Evolutionary conservation across 768 basidiomycete genomes (phyloP).

Genomic region (Pulveroboletus frians): DNA sequence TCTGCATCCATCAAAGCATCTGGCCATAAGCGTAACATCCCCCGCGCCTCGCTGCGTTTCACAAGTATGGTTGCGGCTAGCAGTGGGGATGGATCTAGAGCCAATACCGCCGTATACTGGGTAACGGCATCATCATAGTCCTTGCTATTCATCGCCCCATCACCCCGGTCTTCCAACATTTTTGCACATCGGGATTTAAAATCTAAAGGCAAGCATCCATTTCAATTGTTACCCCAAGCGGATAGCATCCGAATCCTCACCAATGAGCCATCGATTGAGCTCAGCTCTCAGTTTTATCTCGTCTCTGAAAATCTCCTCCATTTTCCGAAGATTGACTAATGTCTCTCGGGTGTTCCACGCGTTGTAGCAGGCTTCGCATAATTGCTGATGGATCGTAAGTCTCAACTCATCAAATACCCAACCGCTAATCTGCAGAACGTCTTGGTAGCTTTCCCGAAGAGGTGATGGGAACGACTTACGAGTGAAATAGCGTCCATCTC

Average conservation of each 20-base stretch:
- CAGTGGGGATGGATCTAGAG: background rate
- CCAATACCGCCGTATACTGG: conserved; percentile 13
- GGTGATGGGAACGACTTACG: conserved; percentile 1
- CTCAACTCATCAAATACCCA: conserved; percentile 15
- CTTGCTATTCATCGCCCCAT: conserved; percentile 1
- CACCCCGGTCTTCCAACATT: conserved; percentile 7
- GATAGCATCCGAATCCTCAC: background rate
- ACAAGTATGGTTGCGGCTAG: background rate
- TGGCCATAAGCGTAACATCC: conserved; percentile 3
- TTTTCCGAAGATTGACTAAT: background rate
- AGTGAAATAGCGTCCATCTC: conserved; percentile 13
- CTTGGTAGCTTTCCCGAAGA: background rate
- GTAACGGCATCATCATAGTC: conserved; percentile 4
- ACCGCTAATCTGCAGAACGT: conserved; percentile 6
- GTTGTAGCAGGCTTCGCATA: conserved; percentile 7
- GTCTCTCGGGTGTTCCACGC: background rate
- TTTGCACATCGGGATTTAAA: conserved; percentile 6
- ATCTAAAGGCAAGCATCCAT: background rate
- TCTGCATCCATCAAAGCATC: conserved; percentile 14
- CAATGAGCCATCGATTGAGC: conserved; percentile 5
- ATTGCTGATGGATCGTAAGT: conserved; percentile 3
- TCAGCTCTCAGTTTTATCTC: conserved; percentile 8
- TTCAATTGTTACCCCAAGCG: background rate
- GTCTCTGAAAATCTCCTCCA: conserved; percentile 3
- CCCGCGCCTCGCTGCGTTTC: conserved; percentile 13